A percentile compares a stretch with the other conserved stretches of the same genome.
Evolutionary conservation across 768 basidiomycete species (phyloP).

Genomic region (Pholiota conissans): DNA sequence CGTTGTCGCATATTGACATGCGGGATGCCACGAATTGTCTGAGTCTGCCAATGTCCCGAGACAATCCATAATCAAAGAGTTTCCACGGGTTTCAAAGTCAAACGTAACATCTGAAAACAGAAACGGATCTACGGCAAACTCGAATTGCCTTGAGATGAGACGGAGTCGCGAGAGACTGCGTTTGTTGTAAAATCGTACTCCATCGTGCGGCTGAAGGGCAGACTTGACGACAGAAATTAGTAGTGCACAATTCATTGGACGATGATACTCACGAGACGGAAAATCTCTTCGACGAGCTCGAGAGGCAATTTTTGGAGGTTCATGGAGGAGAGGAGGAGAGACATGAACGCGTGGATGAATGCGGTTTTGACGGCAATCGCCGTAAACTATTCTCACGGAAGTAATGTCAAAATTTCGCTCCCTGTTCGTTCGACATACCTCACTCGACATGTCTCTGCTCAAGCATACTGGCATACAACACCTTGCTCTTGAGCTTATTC

Average conservation of each 20-base stretch:
- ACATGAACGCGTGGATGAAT: no score
- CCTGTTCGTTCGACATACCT: no score
- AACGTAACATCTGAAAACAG: slow-evolving; percentile 7
- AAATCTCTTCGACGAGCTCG: no score
- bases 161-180: not conserved
- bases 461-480: slow-evolving; percentile 3
- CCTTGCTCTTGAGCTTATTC: slow-evolving; percentile 10
- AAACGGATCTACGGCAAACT: slow-evolving; percentile 2
- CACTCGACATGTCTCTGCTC: not conserved
- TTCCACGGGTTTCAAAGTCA: not conserved
- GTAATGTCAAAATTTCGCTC: no score
- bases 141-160: slow-evolving; percentile 5
- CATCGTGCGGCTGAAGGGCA: not conserved
- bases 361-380: no score
- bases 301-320: no score
- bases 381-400: no score
- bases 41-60: not conserved
- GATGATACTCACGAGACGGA: slow-evolving; percentile 3
- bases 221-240: not conserved
- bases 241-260: not conserved
- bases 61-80: not conserved
- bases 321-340: no score
- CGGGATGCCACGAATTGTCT: no score
- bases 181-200: not conserved
- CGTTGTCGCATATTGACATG: not conserved